These are phyloP conservation scores for Termitomyces sp. DNA, from an alignment of 768 basidiomycete genomes.

Conservation along the genomic window DNA sequence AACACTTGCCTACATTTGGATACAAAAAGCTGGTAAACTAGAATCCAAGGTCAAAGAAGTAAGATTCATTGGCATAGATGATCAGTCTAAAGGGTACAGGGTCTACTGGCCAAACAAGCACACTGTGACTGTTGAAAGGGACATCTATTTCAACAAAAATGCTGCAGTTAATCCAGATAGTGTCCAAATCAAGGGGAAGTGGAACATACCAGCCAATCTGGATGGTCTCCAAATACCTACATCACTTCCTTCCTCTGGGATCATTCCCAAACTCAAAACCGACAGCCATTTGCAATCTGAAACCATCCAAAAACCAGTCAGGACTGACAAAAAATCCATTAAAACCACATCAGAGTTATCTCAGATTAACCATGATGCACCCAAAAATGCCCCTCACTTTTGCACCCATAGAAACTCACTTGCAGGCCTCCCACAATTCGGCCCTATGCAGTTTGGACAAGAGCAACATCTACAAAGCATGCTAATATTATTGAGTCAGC, in stretches of 20 bases:
- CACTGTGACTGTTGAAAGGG: too few relatives aligned
- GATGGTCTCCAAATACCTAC: not conserved
- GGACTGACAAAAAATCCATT: not conserved
- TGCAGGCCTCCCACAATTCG: not conserved
- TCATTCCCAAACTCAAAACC: not conserved
- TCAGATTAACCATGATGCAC: not conserved
- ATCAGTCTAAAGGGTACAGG: too few relatives aligned
- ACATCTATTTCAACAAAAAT: too few relatives aligned
- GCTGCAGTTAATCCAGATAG: too few relatives aligned
- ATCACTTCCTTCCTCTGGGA: not conserved
- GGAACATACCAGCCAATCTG: not conserved
- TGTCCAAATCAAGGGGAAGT: too few relatives aligned
- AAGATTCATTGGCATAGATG: too few relatives aligned
- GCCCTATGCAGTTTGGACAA: too few relatives aligned
- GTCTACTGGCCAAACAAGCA: too few relatives aligned
- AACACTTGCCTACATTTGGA: too few relatives aligned
- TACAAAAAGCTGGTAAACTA: too few relatives aligned
- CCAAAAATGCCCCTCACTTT: not conserved
- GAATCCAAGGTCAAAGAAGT: too few relatives aligned
- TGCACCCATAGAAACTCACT: not conserved
- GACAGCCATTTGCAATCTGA: too few relatives aligned
- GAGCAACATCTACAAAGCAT: not conserved
- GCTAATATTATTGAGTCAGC: not conserved
- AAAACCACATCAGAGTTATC: not conserved
- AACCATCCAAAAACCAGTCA: not conserved